Base-by-base conservation (phyloP, 305 asterid species). In the Fraxinus sp. region DNA sequence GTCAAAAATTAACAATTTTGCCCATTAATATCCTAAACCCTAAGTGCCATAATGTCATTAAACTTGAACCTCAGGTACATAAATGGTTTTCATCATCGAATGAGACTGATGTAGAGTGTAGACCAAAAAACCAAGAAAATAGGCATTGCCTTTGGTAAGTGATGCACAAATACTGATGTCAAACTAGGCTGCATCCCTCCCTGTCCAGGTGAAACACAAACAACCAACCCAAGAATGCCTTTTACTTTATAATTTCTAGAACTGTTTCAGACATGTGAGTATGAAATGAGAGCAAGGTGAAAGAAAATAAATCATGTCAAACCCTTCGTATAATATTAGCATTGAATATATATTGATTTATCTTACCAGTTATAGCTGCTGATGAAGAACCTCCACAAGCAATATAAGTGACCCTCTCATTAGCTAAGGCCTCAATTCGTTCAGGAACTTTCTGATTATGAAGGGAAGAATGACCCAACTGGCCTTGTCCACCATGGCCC, bases 401-500 rank as follows among this genome's bases (percentile, higher is more conserved):
- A 86, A 96, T 89, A 86, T 87, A 91, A 79, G 90, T 86, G 78
- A 94, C 89, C 85, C 81, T 91, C 89, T 93, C 96, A 52, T 92
- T 81, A 80, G 97, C 88, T 84, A 96, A 86, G 80, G 93, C 93
- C 90, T 92, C 95, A 30, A 96, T 88, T 20, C 83, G 92, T 81
- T 77, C 87, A 77, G 98, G 99, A 81, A 89, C 89, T 81, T 90
- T 93, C 85, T 87, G 92, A 82, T 87, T 92, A 43, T 90, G 92
- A 86, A 92, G 89, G 79, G 95, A 89, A 84, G 95, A 91, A 88
- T 92, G 89, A 62, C 99, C 99, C 87, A 94, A 92, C 82, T 94
- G 99, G 83, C 99, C 99, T 16, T 91, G 93, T 49, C 97, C 94
- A 11, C 99, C 98, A 84, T 94, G 97, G 79, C 99, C 99, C 99